Base-by-base conservation (phyloP, 2,329 filamentous ascomycete genomes). In the Dothideomycetes sp. region DNA sequence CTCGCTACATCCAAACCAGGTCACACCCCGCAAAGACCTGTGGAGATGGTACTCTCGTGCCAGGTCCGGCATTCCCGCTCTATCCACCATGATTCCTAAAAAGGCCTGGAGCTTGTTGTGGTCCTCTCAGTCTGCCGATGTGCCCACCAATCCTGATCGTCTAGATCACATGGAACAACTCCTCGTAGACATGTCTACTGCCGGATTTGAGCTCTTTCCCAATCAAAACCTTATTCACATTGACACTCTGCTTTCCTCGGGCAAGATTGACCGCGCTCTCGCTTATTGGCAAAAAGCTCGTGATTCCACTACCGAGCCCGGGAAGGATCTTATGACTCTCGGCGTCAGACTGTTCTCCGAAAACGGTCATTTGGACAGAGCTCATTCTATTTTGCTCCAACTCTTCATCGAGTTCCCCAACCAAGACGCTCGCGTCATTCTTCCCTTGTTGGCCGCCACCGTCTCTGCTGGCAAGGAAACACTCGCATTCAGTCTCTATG, bases 391-490 rank as follows among this genome's bases (percentile, higher is more conserved):
- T 12, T 69, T 75, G 45, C 65, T 71, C 35, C 69, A 65, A 34
- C 65, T 82, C 3, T 62, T 79, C 9, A 57, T 67, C 2, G 53
- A 60, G 3, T 51, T 62, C 15, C 62, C 69, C 11, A 53, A 64
- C 3, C 64, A 60, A 38, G 68, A 79, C 42, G 63, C 72, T 15
- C 70, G 76, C 5, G 69, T 80, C 30, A 59, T 82, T 41, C 62
- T 87, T 46, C 75, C 78, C 11, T 69, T 91, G n/a, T 81, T 93
- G 43, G 70, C 73, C 27, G 75, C 80, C 6, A 80, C 76, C 59
- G 76, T 76, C 1, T 69, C 65, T 28, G 66, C 73, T 10, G 54
- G 69, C 4, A 64, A 65, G 2, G 68, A 68, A 19, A 61, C 71
- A 13, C 68, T 69, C 47, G 84, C 84, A 0, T 89, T 82, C 76